Conservation (phyloP, 371 early-diverging fungal species). For the Rhizopus arrhizus region DNA sequence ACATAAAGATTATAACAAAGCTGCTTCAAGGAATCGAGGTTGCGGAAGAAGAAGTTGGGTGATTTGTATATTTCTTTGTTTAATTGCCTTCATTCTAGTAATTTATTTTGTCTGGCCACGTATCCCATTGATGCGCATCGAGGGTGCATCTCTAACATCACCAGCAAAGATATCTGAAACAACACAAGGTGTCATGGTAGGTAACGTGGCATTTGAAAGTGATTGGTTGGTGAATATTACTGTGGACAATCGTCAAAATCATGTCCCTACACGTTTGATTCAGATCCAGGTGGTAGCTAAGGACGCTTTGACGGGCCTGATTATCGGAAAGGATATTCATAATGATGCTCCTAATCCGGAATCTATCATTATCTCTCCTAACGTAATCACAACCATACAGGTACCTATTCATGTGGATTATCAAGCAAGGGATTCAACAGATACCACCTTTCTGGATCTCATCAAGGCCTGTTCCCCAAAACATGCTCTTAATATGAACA, state of each 20-base stretch:
- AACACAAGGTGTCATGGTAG: constrained; percentile 41
- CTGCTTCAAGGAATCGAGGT: constrained; percentile 10
- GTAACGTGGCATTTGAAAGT: constrained; percentile 49
- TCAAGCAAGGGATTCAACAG: constrained; percentile 30
- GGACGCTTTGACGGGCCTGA: constrained; percentile 44
- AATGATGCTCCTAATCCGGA: constrained; percentile 29
- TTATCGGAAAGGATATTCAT: constrained; percentile 41
- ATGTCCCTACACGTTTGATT: constrained; percentile 37
- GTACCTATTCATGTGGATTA: constrained; percentile 38
- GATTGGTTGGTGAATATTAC: constrained; percentile 49
- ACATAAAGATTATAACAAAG: constrained; percentile 16
- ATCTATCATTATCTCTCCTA: constrained; percentile 29
- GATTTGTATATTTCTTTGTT: constrained; percentile 33
- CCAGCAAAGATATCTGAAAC: constrained; percentile 41
- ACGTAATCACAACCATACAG: constrained; percentile 38
- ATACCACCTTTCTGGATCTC: constrained; percentile 34
- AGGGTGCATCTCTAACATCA: constrained; percentile 39
- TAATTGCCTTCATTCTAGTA: constrained; percentile 25
- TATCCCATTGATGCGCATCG: constrained; percentile 47
- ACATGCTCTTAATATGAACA: constrained; percentile 7
- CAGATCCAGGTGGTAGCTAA: constrained; percentile 39
- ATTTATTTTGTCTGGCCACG: constrained; percentile 47
- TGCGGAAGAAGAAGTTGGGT: constrained; percentile 44
- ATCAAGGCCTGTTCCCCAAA: constrained; percentile 35
- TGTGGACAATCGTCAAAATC: constrained; percentile 45